These are phyloP conservation scores for Talaromyces sp. DNA, from an alignment of 2,329 filamentous ascomycete species.

Conservation along the genomic window DNA sequence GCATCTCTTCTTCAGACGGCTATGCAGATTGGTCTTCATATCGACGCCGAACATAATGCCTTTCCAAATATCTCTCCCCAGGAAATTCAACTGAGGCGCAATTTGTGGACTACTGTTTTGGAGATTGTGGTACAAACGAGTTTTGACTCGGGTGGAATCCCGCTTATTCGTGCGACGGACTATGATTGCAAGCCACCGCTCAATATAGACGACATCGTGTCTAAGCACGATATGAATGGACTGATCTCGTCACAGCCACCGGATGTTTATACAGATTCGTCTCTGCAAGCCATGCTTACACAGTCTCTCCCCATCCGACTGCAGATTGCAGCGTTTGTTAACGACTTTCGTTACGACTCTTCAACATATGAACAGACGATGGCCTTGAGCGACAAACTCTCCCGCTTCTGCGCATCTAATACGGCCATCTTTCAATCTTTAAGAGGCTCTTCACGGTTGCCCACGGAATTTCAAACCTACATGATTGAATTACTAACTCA, in stretches of 20 bases:
- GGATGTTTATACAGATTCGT: constrained; percentile 3
- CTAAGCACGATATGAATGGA: not conserved
- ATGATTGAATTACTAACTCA: constrained; percentile 12
- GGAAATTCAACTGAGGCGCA: constrained; percentile 10
- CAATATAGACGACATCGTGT: not conserved
- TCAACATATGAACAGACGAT: not conserved
- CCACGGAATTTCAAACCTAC: constrained; percentile 7
- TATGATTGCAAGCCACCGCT: constrained; percentile 13
- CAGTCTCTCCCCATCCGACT: not conserved
- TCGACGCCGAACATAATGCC: constrained; percentile 29
- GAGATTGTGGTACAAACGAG: constrained; percentile 13
- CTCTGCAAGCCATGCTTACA: constrained; percentile 6
- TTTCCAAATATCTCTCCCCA: not conserved
- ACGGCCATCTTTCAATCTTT: not conserved
- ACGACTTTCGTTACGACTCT: constrained; percentile 8
- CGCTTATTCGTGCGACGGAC: constrained; percentile 5
- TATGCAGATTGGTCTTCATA: constrained; percentile 41
- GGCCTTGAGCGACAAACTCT: not conserved
- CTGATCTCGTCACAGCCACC: not conserved
- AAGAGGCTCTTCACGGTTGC: not conserved
- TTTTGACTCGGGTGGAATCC: constrained; percentile 7
- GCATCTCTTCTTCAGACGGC: constrained; percentile 39
- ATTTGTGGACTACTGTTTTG: constrained; percentile 14
- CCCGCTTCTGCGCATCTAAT: not conserved
- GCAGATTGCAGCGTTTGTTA: constrained; percentile 5